phyloP scores from a whole-genome alignment of 495 filamentous ascomycete species.

The Lichenothelia convexa region DNA sequence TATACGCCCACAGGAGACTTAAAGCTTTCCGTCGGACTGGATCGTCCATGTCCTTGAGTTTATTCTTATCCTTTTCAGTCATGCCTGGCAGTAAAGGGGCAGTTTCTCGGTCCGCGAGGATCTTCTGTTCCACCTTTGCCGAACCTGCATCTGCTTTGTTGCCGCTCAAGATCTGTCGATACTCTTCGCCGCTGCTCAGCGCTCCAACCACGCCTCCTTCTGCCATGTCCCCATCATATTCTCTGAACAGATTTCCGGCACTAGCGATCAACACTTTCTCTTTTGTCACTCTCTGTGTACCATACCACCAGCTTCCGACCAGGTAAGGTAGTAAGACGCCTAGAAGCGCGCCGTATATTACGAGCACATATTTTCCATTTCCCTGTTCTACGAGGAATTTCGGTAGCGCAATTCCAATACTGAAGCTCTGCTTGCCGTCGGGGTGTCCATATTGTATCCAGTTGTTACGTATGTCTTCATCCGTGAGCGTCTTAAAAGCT shows the following conservation, averaged over 20 bases:
- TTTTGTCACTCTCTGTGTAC: conserved; percentile 75
- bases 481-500: conserved; percentile 91
- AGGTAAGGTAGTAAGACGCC: conserved; percentile 83
- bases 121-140: conserved; percentile 60
- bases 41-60: conserved; percentile 47
- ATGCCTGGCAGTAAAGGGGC: conserved; percentile 35
- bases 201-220: conserved; percentile 63
- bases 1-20: conserved; percentile 83
- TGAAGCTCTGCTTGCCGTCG: conserved; percentile 93
- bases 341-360: conserved; percentile 71
- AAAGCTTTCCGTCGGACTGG: conserved; percentile 67
- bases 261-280: conserved; percentile 81
- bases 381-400: conserved; percentile 85
- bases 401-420: conserved; percentile 91
- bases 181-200: conserved; percentile 70
- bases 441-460: conserved; percentile 90
- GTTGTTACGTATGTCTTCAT: conserved; percentile 93
- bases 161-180: conserved; percentile 50
- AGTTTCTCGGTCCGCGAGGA: conserved; percentile 39
- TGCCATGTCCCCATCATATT: conserved; percentile 67
- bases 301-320: conserved; percentile 97
- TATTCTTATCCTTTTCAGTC: conserved; percentile 49
- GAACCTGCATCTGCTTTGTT: conserved; percentile 56
- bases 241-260: conserved; percentile 81
- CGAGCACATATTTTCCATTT: conserved; percentile 84